Evolutionary conservation across 148 eudicot genomes (phyloP).

Genomic region (Rhododendron mucronatum): DNA sequence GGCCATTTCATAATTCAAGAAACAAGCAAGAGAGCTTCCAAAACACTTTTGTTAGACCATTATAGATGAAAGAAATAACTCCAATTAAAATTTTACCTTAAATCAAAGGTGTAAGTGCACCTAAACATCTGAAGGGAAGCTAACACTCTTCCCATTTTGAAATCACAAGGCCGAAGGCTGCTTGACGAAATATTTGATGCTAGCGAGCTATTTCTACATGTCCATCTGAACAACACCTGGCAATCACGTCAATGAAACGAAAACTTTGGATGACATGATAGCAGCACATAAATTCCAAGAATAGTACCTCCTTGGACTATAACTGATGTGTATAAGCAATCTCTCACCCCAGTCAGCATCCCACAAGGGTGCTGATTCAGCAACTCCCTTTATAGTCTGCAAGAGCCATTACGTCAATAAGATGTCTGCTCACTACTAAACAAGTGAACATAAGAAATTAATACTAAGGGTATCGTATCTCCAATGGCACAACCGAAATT

Average conservation of each 20-base stretch:
- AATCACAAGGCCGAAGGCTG: slow-evolving; percentile 91
- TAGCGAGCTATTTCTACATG: slow-evolving; percentile 65
- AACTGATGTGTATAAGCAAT: slow-evolving; percentile 78
- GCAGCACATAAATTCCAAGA: neutral
- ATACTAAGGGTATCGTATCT: no score
- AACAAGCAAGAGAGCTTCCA: neutral
- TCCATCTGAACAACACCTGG: slow-evolving; percentile 54
- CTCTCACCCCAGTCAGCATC: slow-evolving; percentile 55
- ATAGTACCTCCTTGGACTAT: slow-evolving; percentile 85
- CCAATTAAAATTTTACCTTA: slow-evolving; percentile 46
- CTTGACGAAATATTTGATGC: slow-evolving; percentile 80
- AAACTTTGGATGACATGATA: neutral
- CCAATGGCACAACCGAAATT: no score
- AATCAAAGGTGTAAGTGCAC: slow-evolving; percentile 64
- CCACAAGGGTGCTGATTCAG: slow-evolving; percentile 58
- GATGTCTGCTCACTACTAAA: neutral
- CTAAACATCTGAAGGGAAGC: slow-evolving; percentile 67
- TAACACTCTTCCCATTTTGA: slow-evolving; percentile 77
- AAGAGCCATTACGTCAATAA: slow-evolving; percentile 6
- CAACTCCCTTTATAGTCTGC: slow-evolving; percentile 79
- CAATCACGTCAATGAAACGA: slow-evolving; percentile 4
- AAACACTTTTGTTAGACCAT: neutral
- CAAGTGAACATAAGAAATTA: neutral
- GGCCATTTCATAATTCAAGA: neutral
- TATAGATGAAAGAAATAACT: neutral